phyloP scores from a whole-genome alignment of 2,329 filamentous ascomycete genomes.

The Camillea tinctor region DNA sequence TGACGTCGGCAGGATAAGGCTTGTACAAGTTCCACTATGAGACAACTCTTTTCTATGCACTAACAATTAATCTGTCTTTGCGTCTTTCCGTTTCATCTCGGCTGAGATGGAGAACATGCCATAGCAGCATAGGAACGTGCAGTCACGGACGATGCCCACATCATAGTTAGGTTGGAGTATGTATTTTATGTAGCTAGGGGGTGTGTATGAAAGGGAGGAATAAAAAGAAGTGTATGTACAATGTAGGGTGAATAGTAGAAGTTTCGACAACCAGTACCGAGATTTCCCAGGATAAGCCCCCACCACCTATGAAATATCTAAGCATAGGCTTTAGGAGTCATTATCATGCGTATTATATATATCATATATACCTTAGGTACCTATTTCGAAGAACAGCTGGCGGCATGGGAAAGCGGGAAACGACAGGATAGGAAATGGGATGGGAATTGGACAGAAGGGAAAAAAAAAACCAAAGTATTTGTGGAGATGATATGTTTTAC shows the following conservation, averaged over 20 bases:
- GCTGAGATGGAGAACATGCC: constrained; percentile 16
- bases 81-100: constrained; percentile 23
- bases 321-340: too few relatives aligned
- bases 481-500: background rate
- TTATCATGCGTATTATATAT: too few relatives aligned
- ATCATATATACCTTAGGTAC: too few relatives aligned
- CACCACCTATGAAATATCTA: background rate
- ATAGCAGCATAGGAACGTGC: background rate
- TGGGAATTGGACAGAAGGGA: background rate
- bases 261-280: background rate
- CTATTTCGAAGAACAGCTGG: background rate
- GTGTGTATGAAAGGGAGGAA: background rate
- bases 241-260: background rate
- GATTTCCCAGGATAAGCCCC: background rate
- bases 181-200: background rate
- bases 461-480: background rate
- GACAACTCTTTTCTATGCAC: constrained; percentile 1
- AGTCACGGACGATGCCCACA: background rate
- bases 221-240: background rate
- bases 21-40: background rate
- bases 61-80: constrained; percentile 1
- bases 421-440: too few relatives aligned
- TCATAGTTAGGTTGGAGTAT: background rate
- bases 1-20: background rate
- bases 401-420: too few relatives aligned